Evolutionary conservation across 768 basidiomycete species (phyloP).

Genomic region (Dioszegia aurantiaca): DNA sequence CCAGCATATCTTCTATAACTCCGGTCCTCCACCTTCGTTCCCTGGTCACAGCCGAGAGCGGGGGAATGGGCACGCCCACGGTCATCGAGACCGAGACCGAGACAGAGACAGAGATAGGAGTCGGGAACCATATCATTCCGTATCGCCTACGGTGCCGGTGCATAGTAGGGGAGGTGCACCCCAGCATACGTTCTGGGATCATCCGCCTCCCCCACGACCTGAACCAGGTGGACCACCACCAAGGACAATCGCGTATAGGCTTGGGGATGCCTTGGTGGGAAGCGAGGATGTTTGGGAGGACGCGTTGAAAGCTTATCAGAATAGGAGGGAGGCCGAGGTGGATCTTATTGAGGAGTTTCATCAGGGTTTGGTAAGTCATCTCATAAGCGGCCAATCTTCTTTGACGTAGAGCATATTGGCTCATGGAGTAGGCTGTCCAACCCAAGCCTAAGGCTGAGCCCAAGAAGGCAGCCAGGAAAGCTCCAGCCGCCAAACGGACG

Average conservation of each 20-base stretch:
- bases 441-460: not conserved
- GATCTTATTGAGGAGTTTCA: slow-evolving; percentile 21
- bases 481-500: not conserved
- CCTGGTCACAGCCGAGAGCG: too few species aligned
- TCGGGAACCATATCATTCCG: too few species aligned
- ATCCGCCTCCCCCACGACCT: not conserved
- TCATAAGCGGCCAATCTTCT: too few species aligned
- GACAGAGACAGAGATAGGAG: too few species aligned
- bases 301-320: slow-evolving; percentile 31
- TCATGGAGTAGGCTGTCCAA: too few species aligned
- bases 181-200: too few species aligned
- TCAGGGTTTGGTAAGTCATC: slow-evolving; percentile 1
- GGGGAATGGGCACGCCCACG: too few species aligned
- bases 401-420: too few species aligned
- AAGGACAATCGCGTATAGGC: slow-evolving; percentile 4
- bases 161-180: too few species aligned
- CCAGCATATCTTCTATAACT: not conserved
- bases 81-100: not conserved
- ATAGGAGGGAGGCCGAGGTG: slow-evolving; percentile 33
- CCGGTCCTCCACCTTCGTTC: not conserved
- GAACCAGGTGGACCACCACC: not conserved
- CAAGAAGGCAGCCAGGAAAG: not conserved
- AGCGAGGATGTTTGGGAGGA: slow-evolving; percentile 41
- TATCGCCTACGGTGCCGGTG: too few species aligned
- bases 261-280: slow-evolving; percentile 27